Percentiles rank a stretch among this genome's conserved stretches.
These are phyloP conservation scores for Leptographium flavum DNA, from an alignment of 2,329 filamentous ascomycete genomes.

Conservation along the genomic window DNA sequence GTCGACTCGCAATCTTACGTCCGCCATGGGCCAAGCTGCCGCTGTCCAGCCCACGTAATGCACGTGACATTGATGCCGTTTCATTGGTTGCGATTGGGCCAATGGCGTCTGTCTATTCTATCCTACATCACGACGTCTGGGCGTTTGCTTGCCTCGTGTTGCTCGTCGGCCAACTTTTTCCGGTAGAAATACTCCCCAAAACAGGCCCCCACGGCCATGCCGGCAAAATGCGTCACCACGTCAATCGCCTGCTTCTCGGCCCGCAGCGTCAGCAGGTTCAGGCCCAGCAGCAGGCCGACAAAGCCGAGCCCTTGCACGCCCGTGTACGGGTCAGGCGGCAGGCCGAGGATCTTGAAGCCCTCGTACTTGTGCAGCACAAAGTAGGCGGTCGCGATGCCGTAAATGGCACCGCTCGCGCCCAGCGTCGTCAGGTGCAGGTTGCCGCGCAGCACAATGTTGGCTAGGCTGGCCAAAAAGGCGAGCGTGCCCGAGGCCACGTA, in stretches of 20 bases:
- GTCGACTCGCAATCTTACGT: no score
- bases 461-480: slow-evolving; percentile 44
- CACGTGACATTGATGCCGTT: no score
- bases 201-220: slow-evolving; percentile 31
- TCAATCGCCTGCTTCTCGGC: slow-evolving; percentile 31
- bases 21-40: no score
- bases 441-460: slow-evolving; percentile 30
- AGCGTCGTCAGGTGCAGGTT: slow-evolving; percentile 37
- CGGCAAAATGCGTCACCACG: slow-evolving; percentile 37
- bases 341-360: slow-evolving; percentile 40
- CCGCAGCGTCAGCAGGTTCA: slow-evolving; percentile 34
- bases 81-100: no score
- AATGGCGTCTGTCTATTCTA: no score
- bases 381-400: slow-evolving; percentile 47
- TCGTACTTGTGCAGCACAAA: slow-evolving; percentile 44
- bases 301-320: slow-evolving; percentile 41
- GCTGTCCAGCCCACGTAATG: no score
- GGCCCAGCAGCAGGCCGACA: slow-evolving; percentile 32
- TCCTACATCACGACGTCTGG: no score
- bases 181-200: slow-evolving; percentile 25
- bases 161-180: no score
- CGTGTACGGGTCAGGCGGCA: slow-evolving; percentile 36
- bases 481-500: slow-evolving; percentile 45
- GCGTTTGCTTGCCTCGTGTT: no score
- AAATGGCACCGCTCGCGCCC: slow-evolving; percentile 52